Evolutionary conservation across 192 early-diverging fungal species (phyloP).

Genomic region (Coemansia sp.): DNA sequence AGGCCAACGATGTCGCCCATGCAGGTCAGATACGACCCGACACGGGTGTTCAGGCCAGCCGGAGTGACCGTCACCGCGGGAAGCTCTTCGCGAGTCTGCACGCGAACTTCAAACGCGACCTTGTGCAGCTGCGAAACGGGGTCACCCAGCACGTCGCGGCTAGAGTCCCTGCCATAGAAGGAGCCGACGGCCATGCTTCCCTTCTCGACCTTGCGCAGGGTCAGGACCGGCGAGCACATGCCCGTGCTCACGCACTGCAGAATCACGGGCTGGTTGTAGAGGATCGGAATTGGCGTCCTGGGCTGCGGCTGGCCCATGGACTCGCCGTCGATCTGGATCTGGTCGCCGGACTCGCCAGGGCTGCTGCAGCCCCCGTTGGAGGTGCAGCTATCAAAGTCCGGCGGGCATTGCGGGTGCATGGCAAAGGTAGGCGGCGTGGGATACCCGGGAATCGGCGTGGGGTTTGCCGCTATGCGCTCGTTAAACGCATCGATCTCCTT

Average conservation of each 20-base stretch:
- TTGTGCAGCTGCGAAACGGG: slow-evolving; percentile 89
- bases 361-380: slow-evolving; percentile 7
- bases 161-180: slow-evolving; percentile 40
- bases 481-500: slow-evolving; percentile 58
- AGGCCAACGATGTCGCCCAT: slow-evolving; percentile 75
- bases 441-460: slow-evolving; percentile 56
- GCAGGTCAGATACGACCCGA: slow-evolving; percentile 64
- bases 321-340: slow-evolving; percentile 16
- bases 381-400: slow-evolving; percentile 23
- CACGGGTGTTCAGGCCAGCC: slow-evolving; percentile 40
- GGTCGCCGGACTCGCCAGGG: slow-evolving; percentile 12
- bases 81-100: slow-evolving; percentile 45
- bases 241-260: slow-evolving; percentile 87
- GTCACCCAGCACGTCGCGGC: slow-evolving; percentile 67
- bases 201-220: slow-evolving; percentile 83
- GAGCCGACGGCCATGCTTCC: slow-evolving; percentile 72
- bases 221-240: slow-evolving; percentile 73
- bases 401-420: slow-evolving; percentile 58
- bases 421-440: slow-evolving; percentile 77
- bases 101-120: slow-evolving; percentile 76
- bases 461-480: slow-evolving; percentile 35
- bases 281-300: slow-evolving; percentile 64
- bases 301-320: slow-evolving; percentile 26
- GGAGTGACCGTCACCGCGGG: slow-evolving; percentile 47
- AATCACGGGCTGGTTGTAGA: slow-evolving; percentile 86